Evolutionary conservation across 768 basidiomycete species (phyloP).

Genomic region (Agrocybe chaxingu): DNA sequence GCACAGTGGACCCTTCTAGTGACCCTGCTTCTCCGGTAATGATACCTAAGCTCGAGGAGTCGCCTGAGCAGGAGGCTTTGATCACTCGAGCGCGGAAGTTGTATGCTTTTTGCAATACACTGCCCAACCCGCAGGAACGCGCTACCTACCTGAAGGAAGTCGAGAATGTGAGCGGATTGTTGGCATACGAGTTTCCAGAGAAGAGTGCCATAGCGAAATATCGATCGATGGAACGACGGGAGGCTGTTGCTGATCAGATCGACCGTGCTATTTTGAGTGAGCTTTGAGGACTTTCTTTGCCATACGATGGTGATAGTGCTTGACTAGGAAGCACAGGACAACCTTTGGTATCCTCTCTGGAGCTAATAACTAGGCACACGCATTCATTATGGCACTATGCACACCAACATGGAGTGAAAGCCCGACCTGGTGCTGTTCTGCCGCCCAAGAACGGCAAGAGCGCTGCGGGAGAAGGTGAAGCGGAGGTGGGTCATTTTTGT

Average conservation of each 20-base stretch:
- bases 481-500: constrained; percentile 29
- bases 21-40: constrained; percentile 8
- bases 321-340: constrained; percentile 46
- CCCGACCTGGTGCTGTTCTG: constrained; percentile 45
- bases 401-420: constrained; percentile 44
- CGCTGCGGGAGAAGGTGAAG: constrained; percentile 29
- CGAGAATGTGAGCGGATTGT: constrained; percentile 66
- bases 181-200: constrained; percentile 84
- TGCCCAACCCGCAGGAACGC: constrained; percentile 55
- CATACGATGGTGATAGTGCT: neutral
- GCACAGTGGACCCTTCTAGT: constrained; percentile 10
- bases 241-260: constrained; percentile 84
- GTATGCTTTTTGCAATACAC: constrained; percentile 53
- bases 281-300: constrained; percentile 23
- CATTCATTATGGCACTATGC: constrained; percentile 57
- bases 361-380: constrained; percentile 65
- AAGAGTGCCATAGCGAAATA: constrained; percentile 74
- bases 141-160: constrained; percentile 68
- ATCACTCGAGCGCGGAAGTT: constrained; percentile 65
- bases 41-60: constrained; percentile 2
- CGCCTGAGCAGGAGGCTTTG: constrained; percentile 38
- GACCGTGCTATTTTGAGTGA: constrained; percentile 81
- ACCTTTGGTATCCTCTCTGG: constrained; percentile 57
- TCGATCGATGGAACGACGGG: constrained; percentile 71
- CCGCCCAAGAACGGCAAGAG: constrained; percentile 32